These are phyloP conservation scores for Epichloe sibirici DNA, from an alignment of 2,329 filamentous ascomycete genomes.

Conservation along the genomic window DNA sequence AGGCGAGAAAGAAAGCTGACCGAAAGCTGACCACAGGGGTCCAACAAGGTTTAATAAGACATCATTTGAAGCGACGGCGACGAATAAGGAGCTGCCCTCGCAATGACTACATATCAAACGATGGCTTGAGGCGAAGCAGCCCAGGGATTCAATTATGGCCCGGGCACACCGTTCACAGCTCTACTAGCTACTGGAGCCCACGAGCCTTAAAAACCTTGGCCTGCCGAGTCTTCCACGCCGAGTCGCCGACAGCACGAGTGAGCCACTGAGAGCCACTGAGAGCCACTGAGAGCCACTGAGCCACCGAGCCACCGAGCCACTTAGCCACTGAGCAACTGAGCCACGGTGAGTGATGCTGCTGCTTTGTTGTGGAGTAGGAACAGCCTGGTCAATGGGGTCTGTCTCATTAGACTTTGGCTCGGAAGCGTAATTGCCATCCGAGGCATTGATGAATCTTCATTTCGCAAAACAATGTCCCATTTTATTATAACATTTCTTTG, in stretches of 20 bases:
- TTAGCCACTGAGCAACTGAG: too few species aligned
- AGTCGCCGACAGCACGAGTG: not conserved
- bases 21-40: not conserved
- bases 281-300: not conserved
- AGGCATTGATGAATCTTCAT: not conserved
- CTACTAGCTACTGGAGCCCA: not conserved
- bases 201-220: not conserved
- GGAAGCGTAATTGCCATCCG: conserved; percentile 1
- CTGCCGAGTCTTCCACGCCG: not conserved
- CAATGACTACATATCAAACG: not conserved
- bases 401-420: conserved; percentile 3
- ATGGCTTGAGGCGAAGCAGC: not conserved
- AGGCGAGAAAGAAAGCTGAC: not conserved
- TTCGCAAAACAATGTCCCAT: not conserved
- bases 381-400: not conserved
- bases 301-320: not conserved
- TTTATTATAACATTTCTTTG: not conserved
- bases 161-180: not conserved
- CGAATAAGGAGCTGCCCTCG: not conserved
- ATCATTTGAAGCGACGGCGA: not conserved
- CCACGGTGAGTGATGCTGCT: not conserved
- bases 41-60: conserved; percentile 1
- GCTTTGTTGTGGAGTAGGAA: not conserved
- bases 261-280: not conserved
- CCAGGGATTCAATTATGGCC: not conserved